Evolutionary conservation across 2,329 filamentous ascomycete species (phyloP).

Genomic region (Tolypocladium ophioglossoides): DNA sequence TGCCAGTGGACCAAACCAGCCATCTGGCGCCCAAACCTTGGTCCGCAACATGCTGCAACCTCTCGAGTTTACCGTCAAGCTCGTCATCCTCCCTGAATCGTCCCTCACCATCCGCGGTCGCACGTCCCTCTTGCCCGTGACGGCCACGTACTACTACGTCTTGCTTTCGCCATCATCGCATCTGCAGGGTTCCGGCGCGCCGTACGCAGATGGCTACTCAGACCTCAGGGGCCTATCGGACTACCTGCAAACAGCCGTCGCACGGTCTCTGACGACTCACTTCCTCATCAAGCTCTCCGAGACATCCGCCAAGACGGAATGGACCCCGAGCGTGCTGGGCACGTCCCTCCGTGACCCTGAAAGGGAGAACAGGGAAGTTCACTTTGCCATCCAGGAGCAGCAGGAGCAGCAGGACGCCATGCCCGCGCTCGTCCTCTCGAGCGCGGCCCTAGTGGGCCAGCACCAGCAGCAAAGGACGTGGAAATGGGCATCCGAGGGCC

Average conservation of each 20-base stretch:
- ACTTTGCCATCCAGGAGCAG: conserved; percentile 17
- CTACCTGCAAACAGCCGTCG: conserved; percentile 33
- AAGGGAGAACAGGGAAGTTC: conserved; percentile 17
- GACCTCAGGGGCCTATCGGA: conserved; percentile 31
- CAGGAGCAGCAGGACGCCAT: conserved; percentile 3
- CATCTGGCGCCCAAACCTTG: conserved; percentile 32
- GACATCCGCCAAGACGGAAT: conserved; percentile 6
- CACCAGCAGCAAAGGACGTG: conserved; percentile 12
- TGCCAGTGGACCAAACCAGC: conserved; percentile 22
- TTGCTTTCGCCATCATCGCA: conserved; percentile 24
- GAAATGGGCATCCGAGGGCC: conserved; percentile 15
- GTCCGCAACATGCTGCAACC: conserved; percentile 31
- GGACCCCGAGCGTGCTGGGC: conserved; percentile 20
- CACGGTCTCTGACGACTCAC: conserved; percentile 27
- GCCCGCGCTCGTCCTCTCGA: conserved; percentile 12
- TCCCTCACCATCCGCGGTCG: conserved; percentile 32
- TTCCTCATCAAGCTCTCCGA: conserved; percentile 15
- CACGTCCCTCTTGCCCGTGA: conserved; percentile 32
- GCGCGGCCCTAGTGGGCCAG: conserved; percentile 7
- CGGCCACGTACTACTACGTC: conserved; percentile 34
- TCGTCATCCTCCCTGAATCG: conserved; percentile 33
- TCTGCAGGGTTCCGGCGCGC: conserved; percentile 29
- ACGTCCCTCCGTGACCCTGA: conserved; percentile 19
- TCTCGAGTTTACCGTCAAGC: conserved; percentile 29
- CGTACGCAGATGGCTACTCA: conserved; percentile 33